Evolutionary conservation across 441 rosid genomes (phyloP).

Genomic region (Croton laevigatus): DNA sequence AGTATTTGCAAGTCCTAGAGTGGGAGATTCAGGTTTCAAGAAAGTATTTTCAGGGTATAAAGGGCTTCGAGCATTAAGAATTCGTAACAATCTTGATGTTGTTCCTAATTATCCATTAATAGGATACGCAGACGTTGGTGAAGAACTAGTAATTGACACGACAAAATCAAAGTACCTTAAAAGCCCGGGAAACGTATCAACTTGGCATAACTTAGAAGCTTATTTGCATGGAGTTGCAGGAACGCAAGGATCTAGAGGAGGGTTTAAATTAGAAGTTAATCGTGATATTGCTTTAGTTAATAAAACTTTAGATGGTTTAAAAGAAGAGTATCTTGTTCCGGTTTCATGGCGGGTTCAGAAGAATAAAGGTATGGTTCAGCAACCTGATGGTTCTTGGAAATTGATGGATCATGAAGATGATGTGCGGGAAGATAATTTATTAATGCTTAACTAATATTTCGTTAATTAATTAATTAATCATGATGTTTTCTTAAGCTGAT

Average conservation of each 20-base stretch:
- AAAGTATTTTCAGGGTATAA: slow-evolving; percentile 38
- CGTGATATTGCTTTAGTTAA: slow-evolving; percentile 63
- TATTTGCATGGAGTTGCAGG: slow-evolving; percentile 88
- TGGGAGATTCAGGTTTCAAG: slow-evolving; percentile 58
- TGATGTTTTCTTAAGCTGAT: neutral
- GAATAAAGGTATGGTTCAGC: slow-evolving; percentile 80
- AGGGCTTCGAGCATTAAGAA: slow-evolving; percentile 49
- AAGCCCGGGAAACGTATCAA: slow-evolving; percentile 43
- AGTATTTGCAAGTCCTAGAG: slow-evolving; percentile 75
- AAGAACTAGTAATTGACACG: slow-evolving; percentile 59
- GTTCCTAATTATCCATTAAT: slow-evolving; percentile 65
- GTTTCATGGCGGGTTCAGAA: slow-evolving; percentile 52
- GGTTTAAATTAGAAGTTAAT: slow-evolving; percentile 53
- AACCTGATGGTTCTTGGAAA: slow-evolving; percentile 74
- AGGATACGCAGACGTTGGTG: slow-evolving; percentile 71
- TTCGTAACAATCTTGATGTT: slow-evolving; percentile 49
- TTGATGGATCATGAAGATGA: slow-evolving; percentile 67
- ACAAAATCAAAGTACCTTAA: slow-evolving; percentile 60
- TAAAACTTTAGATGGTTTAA: slow-evolving; percentile 49
- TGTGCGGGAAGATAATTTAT: slow-evolving; percentile 7
- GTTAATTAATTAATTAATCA: neutral
- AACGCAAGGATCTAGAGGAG: slow-evolving; percentile 55
- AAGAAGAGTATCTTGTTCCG: slow-evolving; percentile 62
- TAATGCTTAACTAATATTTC: no score
- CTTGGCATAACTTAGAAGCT: slow-evolving; percentile 62